Percentiles rank a stretch among this genome's conserved stretches.
phyloP scores from a whole-genome alignment of 2,329 filamentous ascomycete genomes.

The Aaosphaeria pasadenensis region DNA sequence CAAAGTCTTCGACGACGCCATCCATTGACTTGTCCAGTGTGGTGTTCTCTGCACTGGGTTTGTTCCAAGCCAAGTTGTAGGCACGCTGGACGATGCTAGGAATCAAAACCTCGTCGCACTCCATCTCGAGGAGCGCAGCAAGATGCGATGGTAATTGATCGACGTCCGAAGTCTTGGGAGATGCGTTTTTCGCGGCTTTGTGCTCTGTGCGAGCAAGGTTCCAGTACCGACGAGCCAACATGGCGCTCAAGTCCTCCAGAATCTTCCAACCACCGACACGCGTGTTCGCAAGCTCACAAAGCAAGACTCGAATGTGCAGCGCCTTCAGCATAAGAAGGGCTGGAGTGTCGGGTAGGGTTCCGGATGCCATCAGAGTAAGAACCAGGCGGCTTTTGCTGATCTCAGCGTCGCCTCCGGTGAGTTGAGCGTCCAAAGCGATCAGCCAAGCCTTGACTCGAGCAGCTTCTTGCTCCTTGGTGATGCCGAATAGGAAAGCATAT shows the following conservation, averaged over 20 bases:
- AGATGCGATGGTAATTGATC: slow-evolving; percentile 76
- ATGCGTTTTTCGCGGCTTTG: slow-evolving; percentile 39
- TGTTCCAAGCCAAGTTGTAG: slow-evolving; percentile 87
- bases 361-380: slow-evolving; percentile 82
- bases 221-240: slow-evolving; percentile 76
- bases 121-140: slow-evolving; percentile 69
- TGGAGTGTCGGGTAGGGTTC: slow-evolving; percentile 80
- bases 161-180: slow-evolving; percentile 44
- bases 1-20: slow-evolving; percentile 77
- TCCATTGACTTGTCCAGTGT: slow-evolving; percentile 71
- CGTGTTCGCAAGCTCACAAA: slow-evolving; percentile 72
- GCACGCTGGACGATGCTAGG: slow-evolving; percentile 77
- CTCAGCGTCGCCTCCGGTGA: slow-evolving; percentile 85
- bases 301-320: slow-evolving; percentile 81
- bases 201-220: slow-evolving; percentile 70
- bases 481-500: slow-evolving; percentile 76
- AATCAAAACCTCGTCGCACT: slow-evolving; percentile 79
- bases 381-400: slow-evolving; percentile 84
- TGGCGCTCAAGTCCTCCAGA: slow-evolving; percentile 68
- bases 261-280: slow-evolving; percentile 62
- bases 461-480: slow-evolving; percentile 79
- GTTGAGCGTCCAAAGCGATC: slow-evolving; percentile 87
- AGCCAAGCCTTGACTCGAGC: slow-evolving; percentile 89
- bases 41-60: slow-evolving; percentile 66
- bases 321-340: slow-evolving; percentile 86